phyloP scores from a whole-genome alignment of 2,329 filamentous ascomycete species.

The Cladosporium sp. region DNA sequence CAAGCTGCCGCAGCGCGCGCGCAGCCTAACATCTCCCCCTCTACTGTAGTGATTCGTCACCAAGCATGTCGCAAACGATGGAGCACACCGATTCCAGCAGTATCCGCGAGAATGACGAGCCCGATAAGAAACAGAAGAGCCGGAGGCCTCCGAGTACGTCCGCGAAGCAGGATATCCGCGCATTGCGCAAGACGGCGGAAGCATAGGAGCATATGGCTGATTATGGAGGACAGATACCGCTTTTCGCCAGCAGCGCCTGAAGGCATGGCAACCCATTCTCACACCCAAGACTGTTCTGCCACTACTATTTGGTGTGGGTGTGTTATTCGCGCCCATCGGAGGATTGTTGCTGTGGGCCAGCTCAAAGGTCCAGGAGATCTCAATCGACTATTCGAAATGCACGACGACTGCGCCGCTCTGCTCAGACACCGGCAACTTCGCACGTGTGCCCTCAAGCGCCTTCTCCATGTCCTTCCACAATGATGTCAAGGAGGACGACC shows the following conservation, averaged over 20 bases:
- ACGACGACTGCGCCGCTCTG: constrained; percentile 48
- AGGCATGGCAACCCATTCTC: constrained; percentile 97
- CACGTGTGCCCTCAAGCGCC: constrained; percentile 52
- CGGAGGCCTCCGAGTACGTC: constrained; percentile 79
- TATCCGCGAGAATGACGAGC: constrained; percentile 38
- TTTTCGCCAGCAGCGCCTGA: constrained; percentile 92
- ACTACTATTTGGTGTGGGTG: constrained; percentile 83
- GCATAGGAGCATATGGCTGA: constrained; percentile 13
- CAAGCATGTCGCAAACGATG: constrained; percentile 43
- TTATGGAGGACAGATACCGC: constrained; percentile 63
- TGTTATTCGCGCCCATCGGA: constrained; percentile 91
- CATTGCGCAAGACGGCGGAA: not conserved
- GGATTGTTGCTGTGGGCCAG: constrained; percentile 83
- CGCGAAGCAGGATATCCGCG: constrained; percentile 13
- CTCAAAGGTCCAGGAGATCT: constrained; percentile 79
- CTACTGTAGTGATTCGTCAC: not conserved
- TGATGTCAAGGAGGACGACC: constrained; percentile 21
- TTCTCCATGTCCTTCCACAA: constrained; percentile 69
- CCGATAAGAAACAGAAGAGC: constrained; percentile 79
- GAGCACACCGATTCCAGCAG: constrained; percentile 41
- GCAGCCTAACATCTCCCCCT: not conserved
- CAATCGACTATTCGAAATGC: constrained; percentile 87
- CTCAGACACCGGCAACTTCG: constrained; percentile 31
- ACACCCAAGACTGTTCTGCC: constrained; percentile 91
- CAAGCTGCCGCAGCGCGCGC: not conserved